Percentiles rank a stretch among this genome's conserved stretches.
Evolutionary conservation across 331 rosid genomes (phyloP).

Genomic region (Rosa hybrid): DNA sequence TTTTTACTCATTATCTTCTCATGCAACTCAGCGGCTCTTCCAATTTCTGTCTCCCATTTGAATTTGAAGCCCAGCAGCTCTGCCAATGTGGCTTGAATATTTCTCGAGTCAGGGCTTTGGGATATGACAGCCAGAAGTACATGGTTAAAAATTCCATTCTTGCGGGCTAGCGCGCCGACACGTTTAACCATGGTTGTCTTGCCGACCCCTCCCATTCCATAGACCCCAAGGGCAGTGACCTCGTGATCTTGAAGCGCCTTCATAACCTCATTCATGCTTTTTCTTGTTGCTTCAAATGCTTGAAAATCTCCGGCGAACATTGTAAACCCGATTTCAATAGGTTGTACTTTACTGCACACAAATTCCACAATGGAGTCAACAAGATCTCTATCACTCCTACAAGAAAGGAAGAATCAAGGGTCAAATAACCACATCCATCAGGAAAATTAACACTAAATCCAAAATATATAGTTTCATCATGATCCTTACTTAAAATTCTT

Average conservation of each 20-base stretch:
- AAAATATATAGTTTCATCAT: too few relatives aligned
- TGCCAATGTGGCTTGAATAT: conserved; percentile 1
- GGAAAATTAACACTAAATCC: too few relatives aligned
- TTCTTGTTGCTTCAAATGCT: not conserved
- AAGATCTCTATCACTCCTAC: too few relatives aligned
- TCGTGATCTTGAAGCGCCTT: not conserved
- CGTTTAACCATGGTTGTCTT: not conserved
- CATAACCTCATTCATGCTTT: not conserved
- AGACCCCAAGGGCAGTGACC: not conserved
- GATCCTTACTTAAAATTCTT: too few relatives aligned
- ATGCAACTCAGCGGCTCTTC: not conserved
- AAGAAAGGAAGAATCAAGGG: too few relatives aligned
- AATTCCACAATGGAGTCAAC: too few relatives aligned
- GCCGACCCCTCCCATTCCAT: not conserved
- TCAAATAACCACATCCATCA: not conserved
- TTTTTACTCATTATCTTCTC: not conserved
- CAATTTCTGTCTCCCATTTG: not conserved
- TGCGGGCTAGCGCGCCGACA: not conserved
- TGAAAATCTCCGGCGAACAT: not conserved
- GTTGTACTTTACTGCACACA: too few relatives aligned
- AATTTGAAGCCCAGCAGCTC: not conserved
- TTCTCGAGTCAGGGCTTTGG: not conserved
- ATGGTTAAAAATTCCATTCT: not conserved
- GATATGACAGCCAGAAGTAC: not conserved
- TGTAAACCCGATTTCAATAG: too few relatives aligned